Evolutionary conservation across 805 yeast genomes (phyloP).

Genomic region (Starmerella stigmatis): DNA sequence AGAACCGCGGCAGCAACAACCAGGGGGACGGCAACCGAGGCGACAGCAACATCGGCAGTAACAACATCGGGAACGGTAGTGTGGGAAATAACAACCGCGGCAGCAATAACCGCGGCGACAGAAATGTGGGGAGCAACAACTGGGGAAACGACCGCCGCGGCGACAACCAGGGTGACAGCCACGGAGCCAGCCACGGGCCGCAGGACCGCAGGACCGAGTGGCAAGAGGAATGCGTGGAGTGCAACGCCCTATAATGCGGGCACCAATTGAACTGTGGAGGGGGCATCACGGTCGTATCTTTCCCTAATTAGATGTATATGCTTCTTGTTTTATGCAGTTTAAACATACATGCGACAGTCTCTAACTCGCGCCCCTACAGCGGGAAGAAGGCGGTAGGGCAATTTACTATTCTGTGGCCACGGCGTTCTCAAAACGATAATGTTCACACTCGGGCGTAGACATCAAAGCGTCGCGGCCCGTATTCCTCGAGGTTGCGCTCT

Average conservation of each 20-base stretch:
- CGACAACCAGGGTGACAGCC: background rate
- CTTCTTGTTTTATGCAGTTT: background rate
- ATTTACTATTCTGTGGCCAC: too few relatives aligned
- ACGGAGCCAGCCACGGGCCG: background rate
- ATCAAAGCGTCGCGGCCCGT: too few relatives aligned
- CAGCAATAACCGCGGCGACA: background rate
- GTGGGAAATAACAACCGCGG: background rate
- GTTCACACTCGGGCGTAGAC: too few relatives aligned
- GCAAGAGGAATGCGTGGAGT: conserved; percentile 1
- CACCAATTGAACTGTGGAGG: too few relatives aligned
- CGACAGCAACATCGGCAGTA: background rate
- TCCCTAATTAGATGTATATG: too few relatives aligned
- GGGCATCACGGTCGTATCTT: too few relatives aligned
- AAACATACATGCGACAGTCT: too few relatives aligned
- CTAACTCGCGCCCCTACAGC: background rate
- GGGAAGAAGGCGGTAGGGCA: too few relatives aligned
- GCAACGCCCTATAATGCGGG: background rate
- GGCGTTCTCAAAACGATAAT: too few relatives aligned
- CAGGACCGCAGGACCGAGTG: background rate
- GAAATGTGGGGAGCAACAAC: background rate
- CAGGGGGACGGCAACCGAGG: background rate
- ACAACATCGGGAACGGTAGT: background rate
- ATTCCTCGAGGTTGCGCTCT: too few relatives aligned
- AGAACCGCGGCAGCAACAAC: background rate
- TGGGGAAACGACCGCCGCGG: background rate